phyloP scores from a whole-genome alignment of 1,284 basidiomycete genomes.

The Farysia itapuensis region DNA sequence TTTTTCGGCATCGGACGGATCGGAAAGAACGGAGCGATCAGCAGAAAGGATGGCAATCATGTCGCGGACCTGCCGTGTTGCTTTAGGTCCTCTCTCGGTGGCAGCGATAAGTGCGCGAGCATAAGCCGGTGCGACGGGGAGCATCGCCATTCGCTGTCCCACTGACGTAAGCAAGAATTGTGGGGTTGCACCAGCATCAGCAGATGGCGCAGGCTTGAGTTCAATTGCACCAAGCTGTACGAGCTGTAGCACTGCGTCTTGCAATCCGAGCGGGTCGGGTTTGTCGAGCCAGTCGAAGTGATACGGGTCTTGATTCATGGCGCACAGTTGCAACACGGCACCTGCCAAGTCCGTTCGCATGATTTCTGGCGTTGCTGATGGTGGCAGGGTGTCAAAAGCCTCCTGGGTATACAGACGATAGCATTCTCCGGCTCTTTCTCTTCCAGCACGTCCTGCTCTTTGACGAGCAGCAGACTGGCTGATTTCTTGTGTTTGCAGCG shows the following conservation, averaged over 20 bases:
- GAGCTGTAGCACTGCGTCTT: conserved; percentile 46
- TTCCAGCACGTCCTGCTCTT: conserved; percentile 53
- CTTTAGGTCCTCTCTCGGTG: conserved; percentile 20
- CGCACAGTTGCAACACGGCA: conserved; percentile 46
- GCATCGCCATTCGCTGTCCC: conserved; percentile 46
- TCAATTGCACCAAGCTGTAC: conserved; percentile 53
- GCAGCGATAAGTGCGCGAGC: conserved; percentile 52
- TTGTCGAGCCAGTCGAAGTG: conserved; percentile 54
- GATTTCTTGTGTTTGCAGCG: conserved; percentile 48
- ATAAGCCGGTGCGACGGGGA: conserved; percentile 51
- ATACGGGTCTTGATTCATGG: conserved; percentile 52
- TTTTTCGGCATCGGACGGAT: conserved; percentile 37
- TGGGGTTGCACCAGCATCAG: conserved; percentile 1
- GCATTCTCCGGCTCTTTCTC: conserved; percentile 51
- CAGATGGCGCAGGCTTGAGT: conserved; percentile 4
- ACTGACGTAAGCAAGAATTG: conserved; percentile 40
- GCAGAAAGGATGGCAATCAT: conserved; percentile 55
- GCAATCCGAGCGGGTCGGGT: conserved; percentile 35
- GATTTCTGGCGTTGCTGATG: conserved; percentile 45
- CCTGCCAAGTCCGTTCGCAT: conserved; percentile 47
- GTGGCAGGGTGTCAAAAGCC: conserved; percentile 29
- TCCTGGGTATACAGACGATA: conserved; percentile 51
- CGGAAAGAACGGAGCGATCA: conserved; percentile 44
- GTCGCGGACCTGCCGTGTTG: conserved; percentile 47
- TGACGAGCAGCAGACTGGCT: conserved; percentile 50